Percentiles rank a stretch among this genome's conserved stretches.
Conservation (phyloP, 768 basidiomycete species). For the Leccinellum albellum region DNA sequence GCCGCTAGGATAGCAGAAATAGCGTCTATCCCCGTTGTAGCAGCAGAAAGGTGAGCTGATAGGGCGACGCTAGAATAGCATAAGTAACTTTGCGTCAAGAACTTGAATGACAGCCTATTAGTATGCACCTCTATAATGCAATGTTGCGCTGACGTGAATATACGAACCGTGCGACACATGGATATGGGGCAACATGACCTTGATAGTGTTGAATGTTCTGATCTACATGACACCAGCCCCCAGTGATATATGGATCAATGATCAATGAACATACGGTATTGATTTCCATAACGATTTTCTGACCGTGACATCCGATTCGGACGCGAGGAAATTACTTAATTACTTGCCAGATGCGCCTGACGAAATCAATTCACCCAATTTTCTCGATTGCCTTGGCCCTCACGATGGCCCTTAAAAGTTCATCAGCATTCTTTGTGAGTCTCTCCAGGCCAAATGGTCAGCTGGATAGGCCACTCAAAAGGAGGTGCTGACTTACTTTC, state of each 20-base stretch:
- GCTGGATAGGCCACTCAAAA: background rate
- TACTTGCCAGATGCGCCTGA: too few species aligned
- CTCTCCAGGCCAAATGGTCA: constrained; percentile 56
- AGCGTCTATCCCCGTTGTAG: constrained; percentile 92
- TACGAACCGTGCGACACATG: too few species aligned
- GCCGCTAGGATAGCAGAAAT: constrained; percentile 81
- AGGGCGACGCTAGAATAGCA: constrained; percentile 56
- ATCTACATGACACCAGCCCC: constrained; percentile 44
- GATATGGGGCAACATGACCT: constrained; percentile 80
- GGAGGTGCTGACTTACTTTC: background rate
- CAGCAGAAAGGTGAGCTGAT: constrained; percentile 93
- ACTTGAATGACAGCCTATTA: background rate
- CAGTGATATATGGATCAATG: background rate
- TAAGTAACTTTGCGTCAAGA: background rate
- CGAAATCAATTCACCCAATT: constrained; percentile 88
- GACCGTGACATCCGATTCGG: too few species aligned
- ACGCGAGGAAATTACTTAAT: too few species aligned
- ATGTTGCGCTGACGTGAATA: constrained; percentile 83
- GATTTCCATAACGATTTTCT: constrained; percentile 91
- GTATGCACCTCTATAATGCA: constrained; percentile 72
- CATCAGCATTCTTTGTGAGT: constrained; percentile 62
- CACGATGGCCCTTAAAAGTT: constrained; percentile 66
- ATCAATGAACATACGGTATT: constrained; percentile 59
- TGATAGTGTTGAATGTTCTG: constrained; percentile 92
- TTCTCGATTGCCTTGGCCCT: constrained; percentile 65